Base-by-base conservation (phyloP, 345 rosid genomes). In the Populus alba region DNA sequence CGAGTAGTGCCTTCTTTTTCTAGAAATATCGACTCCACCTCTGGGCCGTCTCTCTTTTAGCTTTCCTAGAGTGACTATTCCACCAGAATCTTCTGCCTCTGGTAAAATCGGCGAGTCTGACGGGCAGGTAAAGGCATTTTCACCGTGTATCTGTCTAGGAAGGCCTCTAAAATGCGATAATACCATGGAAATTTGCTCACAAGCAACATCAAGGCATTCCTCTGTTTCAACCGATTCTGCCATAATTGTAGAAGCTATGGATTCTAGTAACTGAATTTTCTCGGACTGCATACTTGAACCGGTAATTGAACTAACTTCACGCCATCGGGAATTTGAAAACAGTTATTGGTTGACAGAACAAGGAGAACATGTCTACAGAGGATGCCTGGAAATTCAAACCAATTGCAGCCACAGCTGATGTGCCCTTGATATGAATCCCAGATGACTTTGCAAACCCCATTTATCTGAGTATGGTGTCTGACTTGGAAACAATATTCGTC, bases 321-420 rank as follows among this genome's bases (percentile, higher is more conserved):
- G 81, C 91, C 92, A 86, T 45, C 87, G 82, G 92, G 94, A 62
- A 91, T 89, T 78, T 89, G 90, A 77, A 89, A 89, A 73, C 92
- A 90, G 80, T 90, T 90, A 72, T 82, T 87, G 39, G 71, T 81
- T 15, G 92, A 91, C 25, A 89, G 85, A 70, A 87, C 91, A 35
- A 90, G 88, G 12, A 91, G 90, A 33, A 88, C 78, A 43, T 88
- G 92, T 71, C 94, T 78, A 70, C 94, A 89, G 29, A 91, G 91
- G 81, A 89, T 83, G 74, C 92, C 92, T 10, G 89, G 82, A 72
- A 87, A 89, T 71, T 89, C 92, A 62, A 83, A 89, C 75, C 72
- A 86, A 76, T 53, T 79, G 81, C 94, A 91, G 78, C 90, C 83
- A 62, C 92, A 91, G 78, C 84, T 88, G 68, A 87, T 87, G 72